A percentile compares a stretch with the other conserved stretches of the same genome.
Evolutionary conservation across 441 rosid genomes (phyloP).

Genomic region (Raphanus hybrid): DNA sequence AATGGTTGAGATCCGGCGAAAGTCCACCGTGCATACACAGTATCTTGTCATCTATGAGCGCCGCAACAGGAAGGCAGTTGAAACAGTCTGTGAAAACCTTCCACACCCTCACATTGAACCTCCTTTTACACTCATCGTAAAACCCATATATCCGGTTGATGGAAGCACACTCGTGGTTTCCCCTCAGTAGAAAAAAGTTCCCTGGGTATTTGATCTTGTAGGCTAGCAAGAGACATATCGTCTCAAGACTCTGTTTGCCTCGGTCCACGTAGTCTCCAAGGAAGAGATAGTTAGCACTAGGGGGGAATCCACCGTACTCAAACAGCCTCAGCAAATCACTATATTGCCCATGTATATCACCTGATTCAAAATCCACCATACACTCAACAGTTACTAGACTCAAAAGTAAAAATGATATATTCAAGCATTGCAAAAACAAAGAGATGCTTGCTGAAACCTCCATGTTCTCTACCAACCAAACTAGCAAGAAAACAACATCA

Average conservation of each 20-base stretch:
- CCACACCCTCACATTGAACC: slow-evolving; percentile 91
- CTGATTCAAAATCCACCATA: slow-evolving; percentile 38
- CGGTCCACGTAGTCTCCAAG: slow-evolving; percentile 94
- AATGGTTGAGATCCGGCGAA: slow-evolving; percentile 79
- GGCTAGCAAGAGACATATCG: slow-evolving; percentile 87
- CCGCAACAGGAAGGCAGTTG: slow-evolving; percentile 92
- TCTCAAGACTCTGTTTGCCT: slow-evolving; percentile 96
- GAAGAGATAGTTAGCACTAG: slow-evolving; percentile 81
- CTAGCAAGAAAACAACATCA: slow-evolving; percentile 15
- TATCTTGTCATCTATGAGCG: slow-evolving; percentile 86
- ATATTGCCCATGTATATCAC: slow-evolving; percentile 74
- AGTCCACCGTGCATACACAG: slow-evolving; percentile 98
- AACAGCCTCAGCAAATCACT: slow-evolving; percentile 91
- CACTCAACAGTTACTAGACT: not conserved
- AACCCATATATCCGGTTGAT: slow-evolving; percentile 90
- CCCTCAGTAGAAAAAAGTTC: slow-evolving; percentile 88
- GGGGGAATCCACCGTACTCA: slow-evolving; percentile 94
- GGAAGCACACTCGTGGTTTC: slow-evolving; percentile 94
- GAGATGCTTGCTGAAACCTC: not conserved
- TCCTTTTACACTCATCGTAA: slow-evolving; percentile 90
- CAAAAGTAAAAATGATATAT: not conserved
- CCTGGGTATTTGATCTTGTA: slow-evolving; percentile 93
- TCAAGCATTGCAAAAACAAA: not conserved
- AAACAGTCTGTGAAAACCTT: slow-evolving; percentile 84
- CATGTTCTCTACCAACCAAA: slow-evolving; percentile 8